Evolutionary conservation across 192 early-diverging fungal genomes (phyloP).

Genomic region (Mortierella alpina): DNA sequence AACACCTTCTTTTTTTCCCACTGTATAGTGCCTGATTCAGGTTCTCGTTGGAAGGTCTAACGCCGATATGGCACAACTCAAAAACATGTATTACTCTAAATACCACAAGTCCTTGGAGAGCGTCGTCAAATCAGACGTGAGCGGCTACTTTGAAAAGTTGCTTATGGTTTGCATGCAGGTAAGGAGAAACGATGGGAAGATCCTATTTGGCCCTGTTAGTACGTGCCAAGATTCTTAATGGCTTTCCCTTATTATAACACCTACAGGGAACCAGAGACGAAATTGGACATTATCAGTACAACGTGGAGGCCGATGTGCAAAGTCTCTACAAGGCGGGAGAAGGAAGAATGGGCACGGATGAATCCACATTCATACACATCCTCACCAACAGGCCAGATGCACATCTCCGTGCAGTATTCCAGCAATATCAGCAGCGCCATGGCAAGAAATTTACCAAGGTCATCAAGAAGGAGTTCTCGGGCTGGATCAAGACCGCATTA

Average conservation of each 20-base stretch:
- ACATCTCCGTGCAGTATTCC: slow-evolving; percentile 32
- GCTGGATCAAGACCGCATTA: slow-evolving; percentile 49
- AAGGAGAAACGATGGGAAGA: not conserved
- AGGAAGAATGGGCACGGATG: slow-evolving; percentile 43
- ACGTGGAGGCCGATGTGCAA: slow-evolving; percentile 40
- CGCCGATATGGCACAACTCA: slow-evolving; percentile 49
- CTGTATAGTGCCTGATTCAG: slow-evolving; percentile 41
- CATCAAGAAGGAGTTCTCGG: slow-evolving; percentile 49
- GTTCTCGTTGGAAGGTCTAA: slow-evolving; percentile 40
- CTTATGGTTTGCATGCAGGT: slow-evolving; percentile 40
- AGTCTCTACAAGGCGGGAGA: slow-evolving; percentile 50
- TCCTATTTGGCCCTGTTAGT: not conserved
- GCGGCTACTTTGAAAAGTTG: slow-evolving; percentile 46
- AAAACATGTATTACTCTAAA: slow-evolving; percentile 27
- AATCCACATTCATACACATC: slow-evolving; percentile 46
- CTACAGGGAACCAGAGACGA: slow-evolving; percentile 38
- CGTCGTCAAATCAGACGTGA: slow-evolving; percentile 36
- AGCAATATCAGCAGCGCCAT: slow-evolving; percentile 36
- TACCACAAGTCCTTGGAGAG: slow-evolving; percentile 35
- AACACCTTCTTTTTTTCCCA: slow-evolving; percentile 1
- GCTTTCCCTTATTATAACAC: not conserved
- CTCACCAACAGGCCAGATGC: slow-evolving; percentile 47
- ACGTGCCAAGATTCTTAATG: not conserved
- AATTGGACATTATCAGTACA: slow-evolving; percentile 37
- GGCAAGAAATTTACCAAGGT: slow-evolving; percentile 48